Base-by-base conservation (phyloP, 2,329 filamentous ascomycete genomes). In the Aureobasidium musti region DNA sequence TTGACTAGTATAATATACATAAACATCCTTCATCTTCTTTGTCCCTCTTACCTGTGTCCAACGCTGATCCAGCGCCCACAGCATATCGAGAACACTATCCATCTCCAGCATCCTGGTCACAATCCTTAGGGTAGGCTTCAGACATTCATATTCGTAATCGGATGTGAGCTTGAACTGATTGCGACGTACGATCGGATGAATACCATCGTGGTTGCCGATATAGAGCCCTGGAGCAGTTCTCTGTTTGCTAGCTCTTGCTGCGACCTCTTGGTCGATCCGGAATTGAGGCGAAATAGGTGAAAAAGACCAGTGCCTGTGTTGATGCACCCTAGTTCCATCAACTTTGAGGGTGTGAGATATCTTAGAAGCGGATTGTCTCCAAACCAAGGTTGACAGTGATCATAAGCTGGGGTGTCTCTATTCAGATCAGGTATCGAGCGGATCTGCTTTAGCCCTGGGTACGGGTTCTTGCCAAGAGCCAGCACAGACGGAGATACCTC, bases 81-180 rank as follows among this genome's bases (percentile, higher is more conserved):
- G 21, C 28, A 49, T n/a, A 30, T 61, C 57, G n/a, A 61, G 30
- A 7, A 37, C 57, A 26, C n/a, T 47, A 3, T 47, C 41, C 41
- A 49, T 61, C 11, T 61, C 57, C n/a, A 61, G 57, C 26, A 61
- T 47, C 28, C 26, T 61, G 28, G 57, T 30, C 2, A 41, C 41
- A 19, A 61, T 37, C n/a, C 57, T 47, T 3, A 61, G 17, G 19
- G 57, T 35, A 8, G 57, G 57, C 21, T 61, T 61, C 5, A 61
- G 13, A 26, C 28, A 49, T 8, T 61, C 57, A 23, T 61, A 61
- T 5, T 61, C 41, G 2, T n/a, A 21, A 10, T 47, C 41, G 19
- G 57, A 47, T 17, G 43, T 61, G 6, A 21, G 17, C 3, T 5
- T 3, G 6, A 47, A 61, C 5, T 61, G 30, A 6, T 13, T 35